Base-by-base conservation (phyloP, 495 filamentous ascomycete genomes). In the Oleoguttula mirabilis region DNA sequence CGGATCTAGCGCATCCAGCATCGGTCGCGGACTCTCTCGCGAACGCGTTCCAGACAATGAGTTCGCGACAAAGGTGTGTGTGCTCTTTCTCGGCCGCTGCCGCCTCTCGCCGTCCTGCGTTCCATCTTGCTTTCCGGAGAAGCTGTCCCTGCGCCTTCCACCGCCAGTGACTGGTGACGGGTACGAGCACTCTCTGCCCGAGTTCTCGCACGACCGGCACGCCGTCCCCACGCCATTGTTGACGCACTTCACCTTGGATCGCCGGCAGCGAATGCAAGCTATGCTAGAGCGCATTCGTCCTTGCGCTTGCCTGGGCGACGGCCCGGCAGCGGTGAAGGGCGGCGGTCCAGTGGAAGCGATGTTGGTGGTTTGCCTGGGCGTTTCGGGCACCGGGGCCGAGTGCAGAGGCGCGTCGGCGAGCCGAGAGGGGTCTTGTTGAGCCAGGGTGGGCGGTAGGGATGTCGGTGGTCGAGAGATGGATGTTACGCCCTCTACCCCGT, bases 241-340 rank as follows among this genome's bases (percentile, higher is more conserved):
- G 64, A 85, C 77, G 59, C 70, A 82, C 66, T 87, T 88, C 60
- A 87, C 80, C 59, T 88, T 88, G 59, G 77, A 82, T 56, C 80
- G 77, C 41, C 82, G 74, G 65, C 83, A 88, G 37, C 76, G 70
- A 45, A 72, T 70, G 60, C 83, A 88, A 48, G 83, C 83, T 49
- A 88, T 85, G 49, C 78, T 82, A 36, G 81, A 85, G 40, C 83
- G 71, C 75, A 86, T 80, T 17, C 60, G 59, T 43, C 36, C 34
- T 22, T 51, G 48, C 35, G 48, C 24, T 38, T 51, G 48, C 48
- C 48, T 43, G 48, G 36, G 22, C 36, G 36, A 27, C 4, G 33
- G 43, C 48, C 48, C 48, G 48, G 48, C 43, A 41, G 48, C 48
- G 17, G 21, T 3, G 34, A 16, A 33, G 12, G 33, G 11, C 11